Evolutionary conservation across 2,329 filamentous ascomycete genomes (phyloP), one percentile per base, ranked within the genome.

Genomic region (Blastomyces percursus): DNA sequence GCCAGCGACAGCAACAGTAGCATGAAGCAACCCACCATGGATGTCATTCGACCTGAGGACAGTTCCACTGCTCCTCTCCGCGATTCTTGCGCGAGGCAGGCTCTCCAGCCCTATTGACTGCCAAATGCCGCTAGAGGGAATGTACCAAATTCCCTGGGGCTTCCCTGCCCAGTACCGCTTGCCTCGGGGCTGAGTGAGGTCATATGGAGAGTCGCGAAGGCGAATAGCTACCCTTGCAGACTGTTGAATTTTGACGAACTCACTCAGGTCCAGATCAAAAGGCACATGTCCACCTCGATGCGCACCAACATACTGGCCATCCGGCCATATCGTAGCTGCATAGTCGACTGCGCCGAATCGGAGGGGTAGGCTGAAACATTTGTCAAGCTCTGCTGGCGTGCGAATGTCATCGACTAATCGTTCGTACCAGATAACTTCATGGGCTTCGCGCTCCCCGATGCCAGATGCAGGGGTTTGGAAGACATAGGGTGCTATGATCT

Each of bases 121-220:
- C 87, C 87, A 90, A 64, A 90, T 89, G 0, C 87, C 87, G 21
- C 84, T 86, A 66, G 85, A 89, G 0, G 87, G 84, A 0, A 84
- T 84, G 69, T 90, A 90, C 71, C 87, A 90, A 61, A 90, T 90
- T 66, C 85, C 82, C 9, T 78, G 80, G 0, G 82, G 82, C 0
- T 75, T 75, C 1, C 80, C 72, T 0, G 80, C 81, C 74, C 87
- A 86, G 71, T 87, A 81, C 71, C 89, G 86, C 71, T 89, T 89
- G 0, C 86, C 86, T 40, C 86, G 78, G 0, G 84, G 86, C 70
- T 88, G 86, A 0, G 82, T 81, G 8, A 87, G 73, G 64, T 88
- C 86, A 64, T 81, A 82, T 0, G 85, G 82, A 0, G 85, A 87
- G 71, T 88, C 86, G 48, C 81, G 81, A 0, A 87, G 82, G 2